A percentile compares a stretch with the other conserved stretches of the same genome.
Evolutionary conservation across 768 basidiomycete genomes (phyloP).

Genomic region (Suillus sp.): DNA sequence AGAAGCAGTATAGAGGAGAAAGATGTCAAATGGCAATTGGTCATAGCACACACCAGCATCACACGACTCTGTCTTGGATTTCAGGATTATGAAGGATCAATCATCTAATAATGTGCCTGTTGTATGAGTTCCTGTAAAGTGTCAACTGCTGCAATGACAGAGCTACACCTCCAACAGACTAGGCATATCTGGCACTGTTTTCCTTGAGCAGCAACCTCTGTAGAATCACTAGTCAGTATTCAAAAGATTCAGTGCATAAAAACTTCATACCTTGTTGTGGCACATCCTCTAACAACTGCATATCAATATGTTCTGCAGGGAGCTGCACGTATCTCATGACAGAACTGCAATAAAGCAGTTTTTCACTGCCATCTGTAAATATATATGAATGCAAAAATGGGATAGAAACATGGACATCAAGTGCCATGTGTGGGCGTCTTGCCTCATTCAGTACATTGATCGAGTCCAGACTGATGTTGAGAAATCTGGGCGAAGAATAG

Average conservation of each 20-base stretch:
- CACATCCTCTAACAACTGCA: constrained; percentile 93
- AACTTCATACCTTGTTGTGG: constrained; percentile 78
- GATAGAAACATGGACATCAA: neutral
- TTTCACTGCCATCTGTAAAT: constrained; percentile 89
- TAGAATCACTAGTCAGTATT: constrained; percentile 12
- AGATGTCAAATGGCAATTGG: constrained; percentile 83
- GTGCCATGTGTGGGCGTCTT: constrained; percentile 95
- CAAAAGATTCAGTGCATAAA: constrained; percentile 5
- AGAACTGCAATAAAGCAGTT: constrained; percentile 99
- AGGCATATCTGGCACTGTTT: constrained; percentile 33
- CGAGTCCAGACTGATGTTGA: constrained; percentile 95
- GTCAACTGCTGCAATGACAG: neutral
- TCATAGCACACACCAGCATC: constrained; percentile 78
- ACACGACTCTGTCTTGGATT: constrained; percentile 73
- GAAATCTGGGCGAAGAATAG: constrained; percentile 54
- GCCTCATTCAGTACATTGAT: constrained; percentile 92
- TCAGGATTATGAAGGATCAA: constrained; percentile 57
- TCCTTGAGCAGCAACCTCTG: constrained; percentile 45
- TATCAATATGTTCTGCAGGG: constrained; percentile 91
- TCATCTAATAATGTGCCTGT: neutral
- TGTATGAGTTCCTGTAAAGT: neutral
- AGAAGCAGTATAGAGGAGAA: constrained; percentile 88
- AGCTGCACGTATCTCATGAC: constrained; percentile 98
- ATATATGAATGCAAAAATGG: constrained; percentile 1
- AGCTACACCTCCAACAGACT: too few species aligned